Evolutionary conservation across 2,329 filamentous ascomycete species (phyloP).

Genomic region (Cryoendolithus antarcticus): DNA sequence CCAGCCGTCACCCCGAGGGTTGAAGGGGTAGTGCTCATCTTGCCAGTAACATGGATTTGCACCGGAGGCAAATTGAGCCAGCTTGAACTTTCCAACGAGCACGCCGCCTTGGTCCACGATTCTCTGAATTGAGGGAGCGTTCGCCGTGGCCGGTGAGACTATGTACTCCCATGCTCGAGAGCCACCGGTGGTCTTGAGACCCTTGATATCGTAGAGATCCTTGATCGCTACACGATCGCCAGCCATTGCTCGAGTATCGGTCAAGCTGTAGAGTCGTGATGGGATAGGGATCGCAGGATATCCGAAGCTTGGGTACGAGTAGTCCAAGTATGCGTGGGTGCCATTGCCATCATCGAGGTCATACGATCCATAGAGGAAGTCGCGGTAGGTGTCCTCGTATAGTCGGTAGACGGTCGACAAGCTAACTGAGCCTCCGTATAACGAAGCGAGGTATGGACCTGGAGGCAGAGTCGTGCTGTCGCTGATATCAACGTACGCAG

Average conservation of each 20-base stretch:
- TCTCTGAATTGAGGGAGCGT: slow-evolving; percentile 22
- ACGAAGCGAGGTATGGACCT: slow-evolving; percentile 18
- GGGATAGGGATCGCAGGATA: slow-evolving; percentile 25
- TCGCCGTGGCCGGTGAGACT: slow-evolving; percentile 14
- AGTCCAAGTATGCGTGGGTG: slow-evolving; percentile 15
- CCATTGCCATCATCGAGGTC: slow-evolving; percentile 11
- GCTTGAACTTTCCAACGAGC: slow-evolving; percentile 25
- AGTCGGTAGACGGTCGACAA: slow-evolving; percentile 20
- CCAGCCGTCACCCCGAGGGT: slow-evolving; percentile 27
- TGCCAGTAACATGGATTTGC: slow-evolving; percentile 11
- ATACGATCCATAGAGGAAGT: slow-evolving; percentile 22
- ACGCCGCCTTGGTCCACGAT: slow-evolving; percentile 24
- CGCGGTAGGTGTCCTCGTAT: slow-evolving; percentile 20
- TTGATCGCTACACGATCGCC: slow-evolving; percentile 26
- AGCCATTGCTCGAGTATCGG: slow-evolving; percentile 23
- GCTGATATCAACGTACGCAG: not conserved
- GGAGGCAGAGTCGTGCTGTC: slow-evolving; percentile 10
- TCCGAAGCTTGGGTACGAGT: slow-evolving; percentile 18
- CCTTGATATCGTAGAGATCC: slow-evolving; percentile 26
- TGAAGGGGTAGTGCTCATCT: slow-evolving; percentile 10
- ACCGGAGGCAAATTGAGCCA: slow-evolving; percentile 23
- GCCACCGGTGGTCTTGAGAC: slow-evolving; percentile 23
- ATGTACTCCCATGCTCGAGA: slow-evolving; percentile 22
- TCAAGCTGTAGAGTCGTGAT: slow-evolving; percentile 27
- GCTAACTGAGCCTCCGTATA: slow-evolving; percentile 9